Percentiles rank a stretch among this genome's conserved stretches.
Evolutionary conservation across 371 early-diverging fungal genomes (phyloP).

Genomic region (Dichotomocladium elegans): DNA sequence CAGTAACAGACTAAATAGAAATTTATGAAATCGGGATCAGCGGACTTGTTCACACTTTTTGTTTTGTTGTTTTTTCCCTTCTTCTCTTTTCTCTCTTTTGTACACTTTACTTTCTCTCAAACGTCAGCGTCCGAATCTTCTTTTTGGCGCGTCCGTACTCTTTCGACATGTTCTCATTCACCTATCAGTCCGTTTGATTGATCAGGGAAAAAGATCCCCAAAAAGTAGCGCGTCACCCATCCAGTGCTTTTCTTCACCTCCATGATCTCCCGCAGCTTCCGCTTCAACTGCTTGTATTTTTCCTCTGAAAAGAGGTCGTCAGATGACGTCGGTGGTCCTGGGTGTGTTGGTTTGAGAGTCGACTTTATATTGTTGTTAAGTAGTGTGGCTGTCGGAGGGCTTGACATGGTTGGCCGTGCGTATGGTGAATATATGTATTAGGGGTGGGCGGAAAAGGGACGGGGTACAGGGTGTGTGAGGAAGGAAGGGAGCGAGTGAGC

Average conservation of each 20-base stretch:
- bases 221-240: too few relatives aligned
- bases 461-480: too few relatives aligned
- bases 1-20: constrained; percentile 32
- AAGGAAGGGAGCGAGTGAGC: background rate
- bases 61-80: background rate
- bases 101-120: constrained; percentile 56
- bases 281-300: constrained; percentile 50
- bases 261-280: constrained; percentile 50
- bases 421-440: too few relatives aligned
- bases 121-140: constrained; percentile 44
- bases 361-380: too few relatives aligned
- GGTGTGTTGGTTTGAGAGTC: background rate
- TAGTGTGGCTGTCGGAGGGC: too few relatives aligned
- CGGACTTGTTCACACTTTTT: too few relatives aligned
- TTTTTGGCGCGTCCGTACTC: constrained; percentile 39
- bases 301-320: constrained; percentile 28
- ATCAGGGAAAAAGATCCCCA: too few relatives aligned
- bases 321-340: background rate
- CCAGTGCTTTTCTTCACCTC: constrained; percentile 42
- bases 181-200: too few relatives aligned
- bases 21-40: background rate
- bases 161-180: constrained; percentile 47
- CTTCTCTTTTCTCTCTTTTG: background rate
- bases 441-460: too few relatives aligned
- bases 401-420: too few relatives aligned